Base-by-base conservation (phyloP, 345 rosid genomes). In the Isatis tinctoria region DNA sequence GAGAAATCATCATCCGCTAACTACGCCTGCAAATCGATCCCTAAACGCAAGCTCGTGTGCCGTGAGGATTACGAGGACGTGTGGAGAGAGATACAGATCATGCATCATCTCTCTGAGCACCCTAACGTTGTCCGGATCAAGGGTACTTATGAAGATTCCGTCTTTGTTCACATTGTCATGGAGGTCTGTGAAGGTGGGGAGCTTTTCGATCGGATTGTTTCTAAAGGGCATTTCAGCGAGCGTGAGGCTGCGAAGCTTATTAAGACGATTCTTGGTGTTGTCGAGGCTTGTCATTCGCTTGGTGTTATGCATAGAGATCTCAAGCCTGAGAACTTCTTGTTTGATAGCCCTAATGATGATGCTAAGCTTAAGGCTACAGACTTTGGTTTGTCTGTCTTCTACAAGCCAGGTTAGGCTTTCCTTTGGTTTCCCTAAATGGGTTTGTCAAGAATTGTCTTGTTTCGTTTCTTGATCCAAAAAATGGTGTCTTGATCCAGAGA, bases 261-360 rank as follows among this genome's bases (percentile, higher is more conserved):
- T 45, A 90, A 90, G 79, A 95, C 92, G 5, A 92, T 95, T 63
- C 90, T 95, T 20, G 90, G 87, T 2, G 97, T 95, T 10, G 97
- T 95, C 10, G 93, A 95, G 85, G 88, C 86, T 37, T 95, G 99
- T 53, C 99, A 95, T 77, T 95, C 96, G 20, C 88, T 95, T 47
- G 99, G 99, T 48, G 99, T 94, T 36, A 90, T 92, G 93, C 98
- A 94, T 60, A 84, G 98, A 68, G 98, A 94, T 86, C 93, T 94
- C 72, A 94, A 94, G 69, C 99, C 99, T 49, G 99, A 95, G 82
- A 95, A 95, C 75, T 95, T 95, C 87, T 85, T 92, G 88, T 95
- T 95, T 68, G 96, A 90, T 79, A 82, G 74, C 30, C 69, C 84
- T 32, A 69, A 52, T 59, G 93, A 92, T 9, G 97, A 90, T 78